phyloP scores from a whole-genome alignment of 176 grass and related monocot species.

The Aegilops speltoides region DNA sequence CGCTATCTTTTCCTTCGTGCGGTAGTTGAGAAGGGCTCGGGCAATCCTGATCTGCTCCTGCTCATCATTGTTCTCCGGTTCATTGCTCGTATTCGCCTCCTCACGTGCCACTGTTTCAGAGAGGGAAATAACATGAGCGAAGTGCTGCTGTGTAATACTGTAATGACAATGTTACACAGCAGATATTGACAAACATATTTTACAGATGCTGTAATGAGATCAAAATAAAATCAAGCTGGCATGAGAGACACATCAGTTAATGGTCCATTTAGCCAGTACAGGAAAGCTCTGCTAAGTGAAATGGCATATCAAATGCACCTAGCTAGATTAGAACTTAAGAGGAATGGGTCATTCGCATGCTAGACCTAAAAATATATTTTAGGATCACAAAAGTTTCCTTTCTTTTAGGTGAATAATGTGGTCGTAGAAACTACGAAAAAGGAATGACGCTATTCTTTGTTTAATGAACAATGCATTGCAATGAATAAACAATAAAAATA shows the following conservation, averaged over 20 bases:
- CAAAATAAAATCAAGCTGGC: constrained; percentile 5
- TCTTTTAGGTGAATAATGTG: constrained; percentile 9
- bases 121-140: constrained; percentile 31
- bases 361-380: not conserved
- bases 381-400: not conserved
- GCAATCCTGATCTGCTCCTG: constrained; percentile 97
- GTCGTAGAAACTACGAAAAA: not conserved
- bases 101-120: constrained; percentile 65
- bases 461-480: not conserved
- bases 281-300: constrained; percentile 9
- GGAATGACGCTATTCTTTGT: not conserved
- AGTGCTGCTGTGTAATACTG: constrained; percentile 2
- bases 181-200: not conserved
- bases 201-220: not conserved
- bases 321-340: constrained; percentile 7
- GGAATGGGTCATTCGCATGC: not conserved
- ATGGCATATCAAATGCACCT: not conserved
- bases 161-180: not conserved
- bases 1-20: constrained; percentile 87
- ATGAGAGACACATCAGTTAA: not conserved
- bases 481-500: not conserved
- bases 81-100: constrained; percentile 64
- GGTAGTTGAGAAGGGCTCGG: constrained; percentile 89
- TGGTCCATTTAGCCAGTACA: not conserved
- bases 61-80: constrained; percentile 89